Conservation (phyloP, 495 filamentous ascomycete species). For the Xylaria grammica region DNA sequence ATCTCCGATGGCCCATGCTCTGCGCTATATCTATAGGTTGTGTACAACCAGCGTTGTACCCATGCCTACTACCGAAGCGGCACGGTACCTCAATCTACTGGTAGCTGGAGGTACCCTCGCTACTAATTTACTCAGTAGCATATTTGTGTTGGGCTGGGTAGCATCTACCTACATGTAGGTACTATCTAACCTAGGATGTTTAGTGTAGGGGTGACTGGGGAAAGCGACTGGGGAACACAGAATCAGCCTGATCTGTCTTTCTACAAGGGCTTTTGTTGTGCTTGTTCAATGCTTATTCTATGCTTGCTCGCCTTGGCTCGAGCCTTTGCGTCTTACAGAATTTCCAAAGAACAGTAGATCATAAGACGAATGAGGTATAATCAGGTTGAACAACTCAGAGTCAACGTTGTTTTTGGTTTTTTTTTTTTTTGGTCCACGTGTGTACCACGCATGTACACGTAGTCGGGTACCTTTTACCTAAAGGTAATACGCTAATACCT, state of each 20-base stretch:
- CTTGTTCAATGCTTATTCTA: background rate
- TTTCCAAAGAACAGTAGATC: background rate
- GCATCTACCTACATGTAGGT: no score
- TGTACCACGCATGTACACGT: background rate
- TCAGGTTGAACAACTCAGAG: constrained; percentile 17
- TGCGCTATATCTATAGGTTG: background rate
- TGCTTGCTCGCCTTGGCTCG: background rate
- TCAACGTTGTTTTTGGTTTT: constrained; percentile 26
- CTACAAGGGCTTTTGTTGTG: no score
- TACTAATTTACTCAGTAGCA: no score
- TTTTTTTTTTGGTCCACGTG: constrained; percentile 18
- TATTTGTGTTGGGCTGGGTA: no score
- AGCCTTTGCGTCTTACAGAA: background rate
- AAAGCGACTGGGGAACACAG: constrained; percentile 1
- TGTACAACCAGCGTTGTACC: background rate
- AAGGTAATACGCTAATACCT: no score
- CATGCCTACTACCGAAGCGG: background rate
- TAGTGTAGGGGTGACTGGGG: background rate
- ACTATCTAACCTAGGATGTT: no score
- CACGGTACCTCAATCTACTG: background rate
- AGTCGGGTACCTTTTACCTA: background rate
- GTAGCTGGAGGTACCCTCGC: no score
- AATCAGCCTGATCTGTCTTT: constrained; percentile 9
- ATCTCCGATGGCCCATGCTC: constrained; percentile 22
- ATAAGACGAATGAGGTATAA: background rate